These are phyloP conservation scores for Stagonosporopsis vannaccii DNA, from an alignment of 2,329 filamentous ascomycete species.

Conservation along the genomic window DNA sequence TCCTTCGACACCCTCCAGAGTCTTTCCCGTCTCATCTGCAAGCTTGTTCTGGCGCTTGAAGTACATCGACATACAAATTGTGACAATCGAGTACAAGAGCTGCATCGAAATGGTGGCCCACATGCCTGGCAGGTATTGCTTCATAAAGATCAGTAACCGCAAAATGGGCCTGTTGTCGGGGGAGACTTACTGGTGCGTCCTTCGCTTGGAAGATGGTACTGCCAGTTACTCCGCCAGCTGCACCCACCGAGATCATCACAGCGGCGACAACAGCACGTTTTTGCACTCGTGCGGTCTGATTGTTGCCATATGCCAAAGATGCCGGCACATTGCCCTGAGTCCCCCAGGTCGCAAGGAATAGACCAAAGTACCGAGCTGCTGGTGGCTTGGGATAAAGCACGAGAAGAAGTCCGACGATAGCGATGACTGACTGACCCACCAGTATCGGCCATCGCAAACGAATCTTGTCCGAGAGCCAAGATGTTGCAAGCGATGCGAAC, in stretches of 20 bases:
- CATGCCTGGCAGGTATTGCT: conserved; percentile 39
- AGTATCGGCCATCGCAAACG: conserved; percentile 34
- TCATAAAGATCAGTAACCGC: not conserved
- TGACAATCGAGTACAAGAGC: conserved; percentile 31
- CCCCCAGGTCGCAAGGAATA: conserved; percentile 35
- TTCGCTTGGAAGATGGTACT: conserved; percentile 37
- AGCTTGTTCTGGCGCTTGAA: conserved; percentile 32
- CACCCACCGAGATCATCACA: conserved; percentile 37
- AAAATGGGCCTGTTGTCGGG: too few relatives aligned
- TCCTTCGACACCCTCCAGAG: conserved; percentile 36
- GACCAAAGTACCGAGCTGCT: conserved; percentile 35
- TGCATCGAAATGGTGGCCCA: conserved; percentile 41
- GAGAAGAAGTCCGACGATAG: conserved; percentile 30
- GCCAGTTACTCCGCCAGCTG: conserved; percentile 36
- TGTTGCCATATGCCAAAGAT: conserved; percentile 37
- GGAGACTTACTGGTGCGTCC: conserved; percentile 32
- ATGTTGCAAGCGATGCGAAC: conserved; percentile 25
- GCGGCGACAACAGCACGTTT: conserved; percentile 43
- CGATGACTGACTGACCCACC: conserved; percentile 27
- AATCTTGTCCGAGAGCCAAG: conserved; percentile 34
- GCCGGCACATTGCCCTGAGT: conserved; percentile 29
- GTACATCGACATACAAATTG: conserved; percentile 35
- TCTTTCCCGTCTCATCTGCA: conserved; percentile 32
- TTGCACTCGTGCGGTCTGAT: conserved; percentile 40
- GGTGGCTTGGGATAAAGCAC: conserved; percentile 30